Conservation (phyloP, 108 stramenopile genomes). For the Discostella stelligeroides region DNA sequence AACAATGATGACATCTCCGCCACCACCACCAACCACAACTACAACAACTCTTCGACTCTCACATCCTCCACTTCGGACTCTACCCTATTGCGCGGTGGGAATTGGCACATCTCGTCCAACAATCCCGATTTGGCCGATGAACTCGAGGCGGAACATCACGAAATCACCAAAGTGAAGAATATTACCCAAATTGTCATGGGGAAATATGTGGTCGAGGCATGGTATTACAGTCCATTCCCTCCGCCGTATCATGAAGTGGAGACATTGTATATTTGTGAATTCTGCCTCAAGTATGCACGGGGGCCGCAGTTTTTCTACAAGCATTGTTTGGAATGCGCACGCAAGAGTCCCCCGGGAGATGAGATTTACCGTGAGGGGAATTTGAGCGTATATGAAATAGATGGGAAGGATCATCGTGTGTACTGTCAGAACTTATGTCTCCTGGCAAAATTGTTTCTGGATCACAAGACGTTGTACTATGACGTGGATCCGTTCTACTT, state of each 20-base stretch:
- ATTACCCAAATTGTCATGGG: conserved; percentile 94
- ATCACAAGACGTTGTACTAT: conserved; percentile 99
- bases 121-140: conserved; percentile 66
- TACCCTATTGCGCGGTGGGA: conserved; percentile 58
- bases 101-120: conserved; percentile 66
- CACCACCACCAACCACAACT: conserved; percentile 26
- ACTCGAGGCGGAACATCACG: conserved; percentile 96
- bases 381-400: conserved; percentile 91
- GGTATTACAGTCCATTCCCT: conserved; percentile 99
- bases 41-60: too few relatives aligned
- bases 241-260: conserved; percentile 75
- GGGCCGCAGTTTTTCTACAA: conserved; percentile 74
- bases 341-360: conserved; percentile 90
- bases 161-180: conserved; percentile 99
- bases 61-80: conserved; percentile 1
- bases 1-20: conserved; percentile 2
- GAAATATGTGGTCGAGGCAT: conserved; percentile 75
- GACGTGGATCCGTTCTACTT: conserved; percentile 99
- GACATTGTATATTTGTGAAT: conserved; percentile 96
- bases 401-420: conserved; percentile 92
- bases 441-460: conserved; percentile 98
- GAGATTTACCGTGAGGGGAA: conserved; percentile 91
- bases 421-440: conserved; percentile 99
- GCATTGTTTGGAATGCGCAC: conserved; percentile 68
- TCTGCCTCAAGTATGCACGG: conserved; percentile 93